Base-by-base conservation (phyloP, 495 filamentous ascomycete species). In the Penicillium chermesinum region DNA sequence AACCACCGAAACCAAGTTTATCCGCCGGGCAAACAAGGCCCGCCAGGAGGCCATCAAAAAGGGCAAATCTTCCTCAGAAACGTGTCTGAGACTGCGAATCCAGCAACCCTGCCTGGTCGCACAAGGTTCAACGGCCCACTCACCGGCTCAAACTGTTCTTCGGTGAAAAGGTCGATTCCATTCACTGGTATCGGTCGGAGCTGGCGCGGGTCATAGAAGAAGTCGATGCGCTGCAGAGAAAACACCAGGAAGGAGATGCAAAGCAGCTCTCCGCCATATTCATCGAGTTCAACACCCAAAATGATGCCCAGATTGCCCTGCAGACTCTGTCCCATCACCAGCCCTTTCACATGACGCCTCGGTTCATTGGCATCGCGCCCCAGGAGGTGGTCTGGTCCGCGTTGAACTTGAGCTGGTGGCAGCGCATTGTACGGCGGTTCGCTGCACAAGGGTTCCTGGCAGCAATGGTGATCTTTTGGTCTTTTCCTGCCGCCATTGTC, bases 381-480 rank as follows among this genome's bases (percentile, higher is more conserved):
- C 62, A 60, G 30, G 90, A 95, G 57, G 74, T 96, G 35, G 81
- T 96, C 50, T 96, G 90, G 90, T 79, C 71, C 18, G 85, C 89
- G 15, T 67, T 95, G 39, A 76, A 79, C 41, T 83, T 96, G 48
- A 83, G 82, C 39, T 94, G 88, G 88, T 90, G 84, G 84, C 85
- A 91, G 60, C 70, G 78, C 15, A 76, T 91, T 40, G 56, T 89
- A 19, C 86, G 88, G 41, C 72, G 76, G 54, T 80, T 86, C 40
- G 69, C 73, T 12, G 82, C 86, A 9, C 71, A 82, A 33, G 82
- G 76, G 30, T 83, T 86, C 55, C 81, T 95, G 49, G 70, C 73
- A 15, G 87, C 79, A 22, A 65, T 94, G 63, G 85, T 96, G 55
- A 78, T 96, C 50, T 95, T 96, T 67, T 95, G 88, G 88, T 87